Evolutionary conservation across 169 alveolate species (phyloP).

Genomic region (Babesia ovis): DNA sequence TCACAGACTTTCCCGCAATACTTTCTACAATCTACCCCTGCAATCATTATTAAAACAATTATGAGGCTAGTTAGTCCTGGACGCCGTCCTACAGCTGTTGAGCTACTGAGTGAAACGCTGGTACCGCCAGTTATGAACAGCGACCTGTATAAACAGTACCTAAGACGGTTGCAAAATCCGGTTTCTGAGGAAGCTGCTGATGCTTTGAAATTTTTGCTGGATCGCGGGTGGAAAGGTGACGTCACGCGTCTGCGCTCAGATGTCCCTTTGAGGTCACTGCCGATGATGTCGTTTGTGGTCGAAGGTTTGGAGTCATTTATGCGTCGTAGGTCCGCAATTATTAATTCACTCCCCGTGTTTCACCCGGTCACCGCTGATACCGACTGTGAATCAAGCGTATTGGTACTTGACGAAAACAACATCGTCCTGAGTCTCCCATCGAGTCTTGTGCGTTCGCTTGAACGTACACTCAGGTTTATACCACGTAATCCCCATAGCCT

Average conservation of each 20-base stretch:
- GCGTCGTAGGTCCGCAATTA: conserved; percentile 44
- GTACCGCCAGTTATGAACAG: conserved; percentile 70
- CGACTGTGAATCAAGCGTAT: conserved; percentile 15
- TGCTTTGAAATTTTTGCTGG: conserved; percentile 46
- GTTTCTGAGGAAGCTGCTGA: conserved; percentile 59
- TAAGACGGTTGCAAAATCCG: conserved; percentile 58
- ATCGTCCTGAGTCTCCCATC: conserved; percentile 37
- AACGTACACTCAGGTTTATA: not conserved
- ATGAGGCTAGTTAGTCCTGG: conserved; percentile 44
- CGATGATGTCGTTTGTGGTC: conserved; percentile 16
- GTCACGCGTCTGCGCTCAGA: conserved; percentile 24
- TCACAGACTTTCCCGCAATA: conserved; percentile 54
- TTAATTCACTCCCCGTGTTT: conserved; percentile 27
- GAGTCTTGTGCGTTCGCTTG: conserved; percentile 7
- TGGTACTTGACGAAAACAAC: conserved; percentile 36
- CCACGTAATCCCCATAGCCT: not conserved
- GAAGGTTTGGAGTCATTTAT: conserved; percentile 52
- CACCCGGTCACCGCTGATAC: conserved; percentile 6
- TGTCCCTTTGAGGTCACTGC: conserved; percentile 15
- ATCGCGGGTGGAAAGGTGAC: conserved; percentile 46
- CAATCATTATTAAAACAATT: conserved; percentile 47
- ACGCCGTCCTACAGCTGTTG: conserved; percentile 68
- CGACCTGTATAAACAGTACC: conserved; percentile 62
- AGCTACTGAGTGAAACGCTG: conserved; percentile 59
- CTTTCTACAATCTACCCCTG: conserved; percentile 55